Conservation (phyloP, 768 basidiomycete species). For the Paxillus involutus region DNA sequence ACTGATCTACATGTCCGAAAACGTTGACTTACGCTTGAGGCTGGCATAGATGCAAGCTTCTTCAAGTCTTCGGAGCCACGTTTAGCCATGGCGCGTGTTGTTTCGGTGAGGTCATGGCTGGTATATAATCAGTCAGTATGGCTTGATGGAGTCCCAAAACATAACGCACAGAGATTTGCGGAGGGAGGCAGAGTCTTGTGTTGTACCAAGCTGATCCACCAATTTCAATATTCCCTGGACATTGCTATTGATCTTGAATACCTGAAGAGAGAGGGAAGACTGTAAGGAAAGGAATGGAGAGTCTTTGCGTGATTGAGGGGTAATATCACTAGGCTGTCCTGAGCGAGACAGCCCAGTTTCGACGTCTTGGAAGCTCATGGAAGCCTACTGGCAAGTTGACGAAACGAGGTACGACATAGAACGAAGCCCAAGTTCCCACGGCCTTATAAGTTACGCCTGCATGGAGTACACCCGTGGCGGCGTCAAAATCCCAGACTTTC, state of each 20-base stretch:
- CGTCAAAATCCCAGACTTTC: too few relatives aligned
- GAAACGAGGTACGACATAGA: too few relatives aligned
- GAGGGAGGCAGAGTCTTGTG: conserved; percentile 73
- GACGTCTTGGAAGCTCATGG: conserved; percentile 54
- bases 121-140: conserved; percentile 2
- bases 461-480: too few relatives aligned
- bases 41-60: conserved; percentile 72
- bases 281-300: conserved; percentile 74
- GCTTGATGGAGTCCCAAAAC: not conserved
- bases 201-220: conserved; percentile 92
- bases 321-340: conserved; percentile 22
- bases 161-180: conserved; percentile 80
- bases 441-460: too few relatives aligned
- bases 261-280: conserved; percentile 82
- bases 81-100: conserved; percentile 93
- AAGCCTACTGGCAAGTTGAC: too few relatives aligned
- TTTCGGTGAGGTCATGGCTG: conserved; percentile 93
- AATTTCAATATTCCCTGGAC: conserved; percentile 92
- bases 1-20: not conserved
- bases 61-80: conserved; percentile 92
- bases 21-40: conserved; percentile 48
- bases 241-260: conserved; percentile 99
- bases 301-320: conserved; percentile 56
- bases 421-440: too few relatives aligned
- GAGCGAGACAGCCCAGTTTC: conserved; percentile 41